phyloP scores from a whole-genome alignment of 2,329 filamentous ascomycete genomes.

The Aspergillus sergii region DNA sequence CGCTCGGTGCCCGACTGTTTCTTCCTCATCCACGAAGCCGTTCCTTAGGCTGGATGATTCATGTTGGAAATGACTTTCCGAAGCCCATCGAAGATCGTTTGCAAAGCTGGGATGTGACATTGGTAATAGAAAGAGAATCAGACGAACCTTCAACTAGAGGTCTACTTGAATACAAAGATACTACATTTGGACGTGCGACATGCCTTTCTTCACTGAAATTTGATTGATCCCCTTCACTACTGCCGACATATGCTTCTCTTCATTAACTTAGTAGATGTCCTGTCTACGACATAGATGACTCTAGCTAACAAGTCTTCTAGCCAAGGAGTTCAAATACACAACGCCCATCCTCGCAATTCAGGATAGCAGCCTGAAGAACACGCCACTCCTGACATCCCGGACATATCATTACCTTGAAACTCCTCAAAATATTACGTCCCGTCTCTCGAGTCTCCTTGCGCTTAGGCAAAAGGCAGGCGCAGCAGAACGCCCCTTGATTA shows the following conservation, averaged over 20 bases:
- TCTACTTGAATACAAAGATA: conserved; percentile 31
- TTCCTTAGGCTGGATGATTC: conserved; percentile 27
- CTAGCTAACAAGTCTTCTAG: conserved; percentile 12
- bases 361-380: conserved; percentile 12
- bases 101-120: conserved; percentile 19
- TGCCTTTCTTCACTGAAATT: conserved; percentile 13
- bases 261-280: neutral
- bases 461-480: conserved; percentile 16
- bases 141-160: conserved; percentile 25
- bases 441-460: conserved; percentile 16
- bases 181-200: conserved; percentile 31
- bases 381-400: conserved; percentile 13
- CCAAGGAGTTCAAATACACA: conserved; percentile 27
- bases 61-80: conserved; percentile 30
- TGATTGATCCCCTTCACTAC: conserved; percentile 14
- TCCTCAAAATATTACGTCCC: conserved; percentile 17
- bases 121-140: conserved; percentile 15
- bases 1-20: conserved; percentile 32
- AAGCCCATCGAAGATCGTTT: conserved; percentile 11
- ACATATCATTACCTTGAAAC: conserved; percentile 24
- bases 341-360: conserved; percentile 22
- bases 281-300: neutral
- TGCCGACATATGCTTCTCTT: neutral
- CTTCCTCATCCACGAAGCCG: conserved; percentile 15
- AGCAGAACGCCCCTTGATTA: conserved; percentile 19